phyloP scores from a whole-genome alignment of 225 moss, liverwort and hornwort genomes.

The Ulota crispa region DNA sequence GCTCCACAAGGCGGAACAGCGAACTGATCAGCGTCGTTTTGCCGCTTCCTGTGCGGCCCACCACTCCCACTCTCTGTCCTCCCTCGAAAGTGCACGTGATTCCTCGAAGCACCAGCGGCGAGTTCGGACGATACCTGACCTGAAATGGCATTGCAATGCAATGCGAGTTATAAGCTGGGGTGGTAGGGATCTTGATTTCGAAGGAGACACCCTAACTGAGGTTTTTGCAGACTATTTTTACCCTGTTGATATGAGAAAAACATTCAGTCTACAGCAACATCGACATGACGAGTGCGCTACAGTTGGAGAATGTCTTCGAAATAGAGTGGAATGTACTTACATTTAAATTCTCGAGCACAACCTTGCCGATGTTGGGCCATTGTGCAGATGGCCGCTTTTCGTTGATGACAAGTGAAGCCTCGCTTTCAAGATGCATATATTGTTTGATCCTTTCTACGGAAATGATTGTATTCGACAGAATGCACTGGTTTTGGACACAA shows the following conservation, averaged over 20 bases:
- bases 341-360: slow-evolving; percentile 53
- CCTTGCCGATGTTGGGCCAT: slow-evolving; percentile 59
- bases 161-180: neutral
- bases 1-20: slow-evolving; percentile 60
- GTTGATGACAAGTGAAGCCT: slow-evolving; percentile 52
- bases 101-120: slow-evolving; percentile 49
- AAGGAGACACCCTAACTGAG: neutral
- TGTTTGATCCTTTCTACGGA: slow-evolving; percentile 69
- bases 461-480: slow-evolving; percentile 52
- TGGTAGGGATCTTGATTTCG: neutral
- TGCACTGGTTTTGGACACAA: slow-evolving; percentile 58
- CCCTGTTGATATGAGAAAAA: neutral
- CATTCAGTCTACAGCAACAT: neutral
- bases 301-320: neutral
- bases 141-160: neutral
- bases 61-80: slow-evolving; percentile 59
- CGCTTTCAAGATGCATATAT: slow-evolving; percentile 55
- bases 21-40: slow-evolving; percentile 65
- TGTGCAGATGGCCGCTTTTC: slow-evolving; percentile 43
- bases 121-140: slow-evolving; percentile 55
- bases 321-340: neutral
- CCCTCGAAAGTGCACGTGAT: slow-evolving; percentile 55
- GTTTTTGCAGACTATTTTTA: neutral
- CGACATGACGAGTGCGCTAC: neutral
- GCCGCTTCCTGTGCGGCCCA: slow-evolving; percentile 67